A percentile compares a stretch with the other conserved stretches of the same genome.
Conservation (phyloP, 2,329 filamentous ascomycete species). For the Leptographium galeiforme region DNA sequence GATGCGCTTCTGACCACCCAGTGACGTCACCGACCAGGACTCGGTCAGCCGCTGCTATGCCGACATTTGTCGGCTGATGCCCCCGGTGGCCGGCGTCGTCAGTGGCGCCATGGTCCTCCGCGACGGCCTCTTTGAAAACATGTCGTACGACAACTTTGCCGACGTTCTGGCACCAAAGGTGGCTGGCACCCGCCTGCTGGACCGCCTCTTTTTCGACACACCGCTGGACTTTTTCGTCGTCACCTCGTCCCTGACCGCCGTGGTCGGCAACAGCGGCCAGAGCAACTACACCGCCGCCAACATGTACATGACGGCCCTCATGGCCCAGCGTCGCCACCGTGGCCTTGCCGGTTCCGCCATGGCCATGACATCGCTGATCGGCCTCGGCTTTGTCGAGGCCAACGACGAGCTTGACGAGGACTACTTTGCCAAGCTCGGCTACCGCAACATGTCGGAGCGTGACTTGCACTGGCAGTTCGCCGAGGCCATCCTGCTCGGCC, state of each 20-base stretch:
- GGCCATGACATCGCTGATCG: not conserved
- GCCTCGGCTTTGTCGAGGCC: not conserved
- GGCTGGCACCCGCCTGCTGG: constrained; percentile 3
- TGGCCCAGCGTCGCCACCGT: not conserved
- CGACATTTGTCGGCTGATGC: no score
- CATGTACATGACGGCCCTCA: constrained; percentile 18
- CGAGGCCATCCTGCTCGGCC: not conserved
- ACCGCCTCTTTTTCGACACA: not conserved
- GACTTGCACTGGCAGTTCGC: not conserved
- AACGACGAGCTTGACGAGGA: not conserved
- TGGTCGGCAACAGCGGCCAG: constrained; percentile 24
- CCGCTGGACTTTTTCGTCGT: constrained; percentile 25
- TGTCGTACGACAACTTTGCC: not conserved
- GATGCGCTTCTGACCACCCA: no score
- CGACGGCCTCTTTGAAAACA: constrained; percentile 2
- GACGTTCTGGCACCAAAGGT: constrained; percentile 6
- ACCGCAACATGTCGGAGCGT: not conserved
- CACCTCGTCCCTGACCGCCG: constrained; percentile 23
- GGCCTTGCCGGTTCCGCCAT: not conserved
- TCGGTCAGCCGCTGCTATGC: no score
- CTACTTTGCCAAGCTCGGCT: not conserved
- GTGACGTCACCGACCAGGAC: no score
- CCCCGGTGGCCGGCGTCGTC: no score
- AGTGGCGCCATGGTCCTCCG: constrained; percentile 24
- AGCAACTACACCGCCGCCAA: constrained; percentile 27